Conservation (phyloP, 345 rosid species). For the Abelmoschus esculentus region DNA sequence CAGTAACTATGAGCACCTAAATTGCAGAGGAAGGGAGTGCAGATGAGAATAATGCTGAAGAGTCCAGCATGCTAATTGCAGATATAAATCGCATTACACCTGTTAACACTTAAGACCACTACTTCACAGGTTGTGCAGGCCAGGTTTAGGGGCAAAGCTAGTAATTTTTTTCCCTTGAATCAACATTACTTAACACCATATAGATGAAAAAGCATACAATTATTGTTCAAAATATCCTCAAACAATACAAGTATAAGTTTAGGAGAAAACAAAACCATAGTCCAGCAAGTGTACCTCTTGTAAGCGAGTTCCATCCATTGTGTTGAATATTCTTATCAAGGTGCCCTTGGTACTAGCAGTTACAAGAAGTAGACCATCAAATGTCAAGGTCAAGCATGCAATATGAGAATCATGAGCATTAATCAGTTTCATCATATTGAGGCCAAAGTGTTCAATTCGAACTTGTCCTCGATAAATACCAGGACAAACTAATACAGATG, state of each 20-base stretch:
- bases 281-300: conserved; percentile 54
- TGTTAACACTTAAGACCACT: not conserved
- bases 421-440: conserved; percentile 41
- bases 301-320: conserved; percentile 79
- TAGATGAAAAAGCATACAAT: not conserved
- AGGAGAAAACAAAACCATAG: conserved; percentile 1
- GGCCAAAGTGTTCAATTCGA: too few relatives aligned
- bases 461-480: too few relatives aligned
- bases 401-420: conserved; percentile 74
- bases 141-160: not conserved
- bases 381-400: conserved; percentile 72
- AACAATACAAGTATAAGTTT: not conserved
- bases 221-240: not conserved
- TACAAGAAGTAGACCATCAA: conserved; percentile 88
- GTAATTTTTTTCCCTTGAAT: not conserved
- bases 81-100: not conserved
- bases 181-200: not conserved
- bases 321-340: conserved; percentile 82
- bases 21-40: not conserved
- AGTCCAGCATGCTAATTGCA: not conserved
- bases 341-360: conserved; percentile 91
- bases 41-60: not conserved
- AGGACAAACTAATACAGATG: too few relatives aligned
- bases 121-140: not conserved
- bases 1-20: conserved; percentile 11